These are phyloP conservation scores for Jaapia argillacea DNA, from an alignment of 768 basidiomycete genomes.

Conservation along the genomic window DNA sequence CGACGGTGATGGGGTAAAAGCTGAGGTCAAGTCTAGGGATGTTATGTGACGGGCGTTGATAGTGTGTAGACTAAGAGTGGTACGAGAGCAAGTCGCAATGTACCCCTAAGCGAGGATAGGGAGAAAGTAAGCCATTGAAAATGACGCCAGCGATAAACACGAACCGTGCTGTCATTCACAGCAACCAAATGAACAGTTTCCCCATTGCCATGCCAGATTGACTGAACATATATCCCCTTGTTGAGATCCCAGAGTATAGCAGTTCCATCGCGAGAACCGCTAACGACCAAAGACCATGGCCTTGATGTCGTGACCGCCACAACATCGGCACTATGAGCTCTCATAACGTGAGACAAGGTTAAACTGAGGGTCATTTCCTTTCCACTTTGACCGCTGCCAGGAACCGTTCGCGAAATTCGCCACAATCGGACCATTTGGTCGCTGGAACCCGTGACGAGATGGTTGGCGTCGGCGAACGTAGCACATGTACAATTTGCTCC, in stretches of 20 bases:
- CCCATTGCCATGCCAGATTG: constrained; percentile 56
- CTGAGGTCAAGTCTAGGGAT: constrained; percentile 46
- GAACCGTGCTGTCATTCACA: constrained; percentile 81
- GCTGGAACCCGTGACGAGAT: constrained; percentile 70
- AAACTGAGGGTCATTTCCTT: constrained; percentile 20
- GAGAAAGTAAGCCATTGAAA: background rate
- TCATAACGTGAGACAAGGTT: constrained; percentile 63
- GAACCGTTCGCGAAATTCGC: constrained; percentile 34
- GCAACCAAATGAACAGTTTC: constrained; percentile 53
- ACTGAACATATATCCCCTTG: constrained; percentile 66
- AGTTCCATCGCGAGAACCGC: constrained; percentile 79
- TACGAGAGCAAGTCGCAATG: constrained; percentile 73
- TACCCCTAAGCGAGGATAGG: constrained; percentile 48
- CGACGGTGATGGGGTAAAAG: constrained; percentile 31
- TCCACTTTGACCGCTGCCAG: constrained; percentile 13
- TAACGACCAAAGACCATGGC: constrained; percentile 75
- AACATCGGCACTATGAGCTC: constrained; percentile 66
- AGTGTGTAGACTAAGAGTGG: constrained; percentile 70
- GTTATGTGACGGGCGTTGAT: constrained; percentile 79
- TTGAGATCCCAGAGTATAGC: constrained; percentile 90
- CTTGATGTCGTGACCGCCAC: constrained; percentile 62
- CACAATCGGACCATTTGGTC: constrained; percentile 82
- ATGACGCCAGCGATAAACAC: background rate
- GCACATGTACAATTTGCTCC: constrained; percentile 64
- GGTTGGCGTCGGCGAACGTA: constrained; percentile 62